These are phyloP conservation scores for Trichomonas vaginalis DNA, from an alignment of 208 protist species.

Conservation along the genomic window DNA sequence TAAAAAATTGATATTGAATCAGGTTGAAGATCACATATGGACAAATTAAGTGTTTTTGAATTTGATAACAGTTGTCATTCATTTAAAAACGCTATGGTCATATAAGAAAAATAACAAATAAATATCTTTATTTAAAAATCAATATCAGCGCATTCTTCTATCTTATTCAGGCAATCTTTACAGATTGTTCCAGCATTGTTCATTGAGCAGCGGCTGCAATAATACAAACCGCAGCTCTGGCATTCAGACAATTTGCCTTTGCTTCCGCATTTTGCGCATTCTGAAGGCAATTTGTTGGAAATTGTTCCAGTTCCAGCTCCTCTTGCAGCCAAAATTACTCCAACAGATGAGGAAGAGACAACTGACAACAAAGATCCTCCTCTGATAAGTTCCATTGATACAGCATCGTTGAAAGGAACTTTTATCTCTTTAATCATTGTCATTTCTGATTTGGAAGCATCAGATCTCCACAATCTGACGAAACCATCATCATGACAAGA, in stretches of 20 bases:
- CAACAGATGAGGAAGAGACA: neutral
- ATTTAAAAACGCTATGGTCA: neutral
- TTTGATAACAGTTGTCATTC: neutral
- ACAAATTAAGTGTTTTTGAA: neutral
- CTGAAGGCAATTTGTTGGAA: neutral
- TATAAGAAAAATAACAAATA: neutral
- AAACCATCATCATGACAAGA: neutral
- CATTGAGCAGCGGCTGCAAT: neutral
- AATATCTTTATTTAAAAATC: too few relatives aligned
- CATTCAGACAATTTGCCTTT: neutral
- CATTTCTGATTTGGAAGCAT: neutral
- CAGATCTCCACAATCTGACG: neutral
- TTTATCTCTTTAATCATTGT: neutral
- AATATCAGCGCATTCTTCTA: neutral
- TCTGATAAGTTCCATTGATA: neutral
- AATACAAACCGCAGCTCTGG: neutral
- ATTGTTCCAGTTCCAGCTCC: neutral
- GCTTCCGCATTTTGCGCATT: neutral
- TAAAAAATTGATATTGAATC: too few relatives aligned
- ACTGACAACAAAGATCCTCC: neutral
- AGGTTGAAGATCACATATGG: neutral
- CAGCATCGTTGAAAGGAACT: neutral
- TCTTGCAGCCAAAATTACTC: neutral
- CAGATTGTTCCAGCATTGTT: neutral
- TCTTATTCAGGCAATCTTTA: neutral